Evolutionary conservation across 257 asterid species (phyloP).

Genomic region (Fraxinus quadrangulata): DNA sequence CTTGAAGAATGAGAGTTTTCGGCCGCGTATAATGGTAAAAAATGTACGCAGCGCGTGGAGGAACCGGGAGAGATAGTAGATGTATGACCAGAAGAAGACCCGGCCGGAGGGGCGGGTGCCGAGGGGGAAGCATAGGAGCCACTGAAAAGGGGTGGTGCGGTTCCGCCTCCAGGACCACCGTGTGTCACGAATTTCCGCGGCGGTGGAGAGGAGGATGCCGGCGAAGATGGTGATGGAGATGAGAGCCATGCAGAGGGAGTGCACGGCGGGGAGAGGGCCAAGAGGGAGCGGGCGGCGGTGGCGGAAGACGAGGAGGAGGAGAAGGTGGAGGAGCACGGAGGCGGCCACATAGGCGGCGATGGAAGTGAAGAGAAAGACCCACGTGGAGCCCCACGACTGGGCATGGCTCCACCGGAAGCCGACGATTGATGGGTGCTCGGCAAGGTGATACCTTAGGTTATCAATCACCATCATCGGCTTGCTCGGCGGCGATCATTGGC

Average conservation of each 20-base stretch:
- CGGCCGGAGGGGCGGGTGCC: conserved; percentile 38
- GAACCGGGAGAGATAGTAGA: conserved; percentile 31
- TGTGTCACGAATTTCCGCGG: conserved; percentile 31
- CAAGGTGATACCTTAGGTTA: conserved; percentile 19
- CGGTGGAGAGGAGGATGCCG: conserved; percentile 31
- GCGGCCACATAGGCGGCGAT: conserved; percentile 20
- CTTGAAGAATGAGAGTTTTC: conserved; percentile 24
- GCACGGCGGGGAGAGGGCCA: conserved; percentile 34
- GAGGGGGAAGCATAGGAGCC: conserved; percentile 33
- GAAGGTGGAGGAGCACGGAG: conserved; percentile 26
- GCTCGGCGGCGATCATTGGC: not conserved
- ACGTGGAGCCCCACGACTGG: conserved; percentile 33
- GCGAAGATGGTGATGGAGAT: conserved; percentile 30
- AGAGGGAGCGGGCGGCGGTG: conserved; percentile 29
- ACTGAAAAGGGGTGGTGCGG: conserved; percentile 28
- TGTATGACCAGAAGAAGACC: conserved; percentile 30
- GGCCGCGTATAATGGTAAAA: conserved; percentile 17
- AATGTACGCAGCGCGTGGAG: conserved; percentile 23
- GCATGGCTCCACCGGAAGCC: conserved; percentile 31
- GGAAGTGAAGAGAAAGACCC: conserved; percentile 30
- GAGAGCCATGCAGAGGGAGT: conserved; percentile 27
- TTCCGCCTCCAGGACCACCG: conserved; percentile 17
- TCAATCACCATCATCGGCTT: conserved; percentile 12
- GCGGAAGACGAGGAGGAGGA: conserved; percentile 25
- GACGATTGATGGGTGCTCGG: conserved; percentile 28